Percentiles rank a stretch among this genome's conserved stretches.
Conservation (phyloP, 2,329 filamentous ascomycete genomes). For the Emmonsia crescens region DNA sequence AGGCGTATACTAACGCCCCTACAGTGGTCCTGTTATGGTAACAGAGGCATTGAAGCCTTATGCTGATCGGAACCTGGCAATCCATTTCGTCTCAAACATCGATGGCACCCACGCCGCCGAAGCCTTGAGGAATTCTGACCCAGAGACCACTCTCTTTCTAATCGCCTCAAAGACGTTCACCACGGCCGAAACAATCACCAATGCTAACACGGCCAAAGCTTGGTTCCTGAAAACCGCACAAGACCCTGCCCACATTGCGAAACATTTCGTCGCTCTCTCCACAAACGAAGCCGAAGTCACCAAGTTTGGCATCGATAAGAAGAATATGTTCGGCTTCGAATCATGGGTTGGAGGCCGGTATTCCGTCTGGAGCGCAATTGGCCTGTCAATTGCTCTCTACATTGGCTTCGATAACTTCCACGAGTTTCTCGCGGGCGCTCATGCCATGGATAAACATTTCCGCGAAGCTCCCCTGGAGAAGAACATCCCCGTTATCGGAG, state of each 20-base stretch:
- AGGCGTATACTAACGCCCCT: background rate
- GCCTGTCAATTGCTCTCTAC: constrained; percentile 85
- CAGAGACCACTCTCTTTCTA: constrained; percentile 97
- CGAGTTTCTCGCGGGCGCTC: constrained; percentile 84
- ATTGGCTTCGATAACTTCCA: constrained; percentile 97
- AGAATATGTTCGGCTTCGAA: constrained; percentile 99
- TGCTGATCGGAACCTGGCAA: constrained; percentile 69
- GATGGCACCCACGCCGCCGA: constrained; percentile 97
- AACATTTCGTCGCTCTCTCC: constrained; percentile 96
- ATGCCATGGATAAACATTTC: constrained; percentile 99
- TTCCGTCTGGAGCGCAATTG: constrained; percentile 98
- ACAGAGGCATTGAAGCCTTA: constrained; percentile 96
- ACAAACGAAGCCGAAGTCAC: constrained; percentile 92
- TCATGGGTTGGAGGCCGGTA: constrained; percentile 98
- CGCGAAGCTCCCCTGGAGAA: constrained; percentile 76
- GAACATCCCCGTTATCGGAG: constrained; percentile 89
- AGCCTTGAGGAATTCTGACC: constrained; percentile 76
- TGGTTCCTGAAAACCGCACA: constrained; percentile 89
- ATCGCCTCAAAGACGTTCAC: constrained; percentile 99
- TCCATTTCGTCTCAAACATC: constrained; percentile 99
- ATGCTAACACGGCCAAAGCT: constrained; percentile 90
- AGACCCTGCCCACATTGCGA: constrained; percentile 67
- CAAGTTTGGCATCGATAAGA: constrained; percentile 96
- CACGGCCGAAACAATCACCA: constrained; percentile 92
- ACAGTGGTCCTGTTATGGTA: constrained; percentile 93